Conservation (phyloP, 139 green algal genomes). For the Tetraselmis striata region DNA sequence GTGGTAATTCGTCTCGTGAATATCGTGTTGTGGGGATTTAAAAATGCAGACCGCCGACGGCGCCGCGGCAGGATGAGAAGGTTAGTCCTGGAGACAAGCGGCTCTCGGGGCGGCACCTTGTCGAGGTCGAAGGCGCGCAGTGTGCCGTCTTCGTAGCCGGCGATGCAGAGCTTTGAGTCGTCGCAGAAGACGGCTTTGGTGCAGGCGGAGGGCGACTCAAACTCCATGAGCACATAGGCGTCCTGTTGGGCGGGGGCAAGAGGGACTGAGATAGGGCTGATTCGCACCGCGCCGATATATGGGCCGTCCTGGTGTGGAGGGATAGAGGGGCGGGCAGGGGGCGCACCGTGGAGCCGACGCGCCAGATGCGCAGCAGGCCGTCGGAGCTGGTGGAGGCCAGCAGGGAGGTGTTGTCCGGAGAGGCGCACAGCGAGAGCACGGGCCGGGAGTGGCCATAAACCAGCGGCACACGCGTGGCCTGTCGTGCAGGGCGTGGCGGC, state of each 20-base stretch:
- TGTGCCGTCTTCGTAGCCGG: not conserved
- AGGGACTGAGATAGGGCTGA: no score
- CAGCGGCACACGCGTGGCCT: not conserved
- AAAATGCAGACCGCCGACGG: no score
- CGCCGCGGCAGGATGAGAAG: no score
- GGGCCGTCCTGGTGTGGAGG: no score
- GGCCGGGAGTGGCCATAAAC: not conserved
- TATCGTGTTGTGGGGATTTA: no score
- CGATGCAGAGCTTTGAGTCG: not conserved
- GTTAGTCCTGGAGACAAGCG: no score
- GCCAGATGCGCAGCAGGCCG: slow-evolving; percentile 38
- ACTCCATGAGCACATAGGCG: not conserved
- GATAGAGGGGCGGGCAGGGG: no score
- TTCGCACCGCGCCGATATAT: no score
- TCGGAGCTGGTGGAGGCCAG: slow-evolving; percentile 29
- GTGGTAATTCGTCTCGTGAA: no score
- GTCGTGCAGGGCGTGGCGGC: no score
- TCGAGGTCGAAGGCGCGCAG: not conserved
- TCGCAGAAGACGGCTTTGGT: not conserved
- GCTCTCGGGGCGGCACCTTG: not conserved
- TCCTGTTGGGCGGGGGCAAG: no score
- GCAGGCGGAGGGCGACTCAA: not conserved
- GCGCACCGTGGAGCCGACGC: slow-evolving; percentile 1
- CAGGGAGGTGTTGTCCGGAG: slow-evolving; percentile 1
- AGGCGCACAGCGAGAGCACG: not conserved